These are phyloP conservation scores for Mediolabrus comicus DNA, from an alignment of 108 stramenopile species.

Conservation along the genomic window DNA sequence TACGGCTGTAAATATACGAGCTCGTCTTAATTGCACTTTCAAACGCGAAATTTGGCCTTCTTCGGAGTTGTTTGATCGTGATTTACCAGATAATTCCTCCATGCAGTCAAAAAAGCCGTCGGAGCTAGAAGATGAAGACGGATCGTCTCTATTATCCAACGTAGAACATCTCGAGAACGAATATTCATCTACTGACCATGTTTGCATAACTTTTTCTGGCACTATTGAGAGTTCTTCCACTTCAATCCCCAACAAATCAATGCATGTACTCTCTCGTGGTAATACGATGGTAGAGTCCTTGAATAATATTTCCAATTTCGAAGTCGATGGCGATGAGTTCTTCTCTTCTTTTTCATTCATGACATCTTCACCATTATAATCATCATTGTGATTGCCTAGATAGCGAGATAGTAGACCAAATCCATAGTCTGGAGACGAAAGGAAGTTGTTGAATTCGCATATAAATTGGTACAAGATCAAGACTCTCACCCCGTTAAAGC, in stretches of 20 bases:
- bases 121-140: conserved; percentile 6
- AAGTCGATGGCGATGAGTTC: conserved; percentile 27
- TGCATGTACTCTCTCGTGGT: conserved; percentile 56
- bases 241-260: conserved; percentile 69
- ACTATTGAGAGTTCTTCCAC: conserved; percentile 39
- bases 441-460: conserved; percentile 69
- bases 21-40: conserved; percentile 17
- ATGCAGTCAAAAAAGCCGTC: conserved; percentile 44
- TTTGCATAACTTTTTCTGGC: conserved; percentile 20
- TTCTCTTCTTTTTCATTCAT: background rate
- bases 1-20: conserved; percentile 46
- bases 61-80: conserved; percentile 14
- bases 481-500: conserved; percentile 51
- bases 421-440: conserved; percentile 61
- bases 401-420: conserved; percentile 41
- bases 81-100: conserved; percentile 2
- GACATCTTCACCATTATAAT: background rate
- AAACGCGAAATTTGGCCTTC: conserved; percentile 23
- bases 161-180: conserved; percentile 4
- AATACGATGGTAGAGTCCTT: conserved; percentile 59
- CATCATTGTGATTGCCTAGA: background rate
- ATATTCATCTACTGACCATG: conserved; percentile 33
- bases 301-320: conserved; percentile 28
- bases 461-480: conserved; percentile 58
- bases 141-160: background rate